Evolutionary conservation across 805 yeast species (phyloP).

Genomic region (Cyberlindnera meyerae): DNA sequence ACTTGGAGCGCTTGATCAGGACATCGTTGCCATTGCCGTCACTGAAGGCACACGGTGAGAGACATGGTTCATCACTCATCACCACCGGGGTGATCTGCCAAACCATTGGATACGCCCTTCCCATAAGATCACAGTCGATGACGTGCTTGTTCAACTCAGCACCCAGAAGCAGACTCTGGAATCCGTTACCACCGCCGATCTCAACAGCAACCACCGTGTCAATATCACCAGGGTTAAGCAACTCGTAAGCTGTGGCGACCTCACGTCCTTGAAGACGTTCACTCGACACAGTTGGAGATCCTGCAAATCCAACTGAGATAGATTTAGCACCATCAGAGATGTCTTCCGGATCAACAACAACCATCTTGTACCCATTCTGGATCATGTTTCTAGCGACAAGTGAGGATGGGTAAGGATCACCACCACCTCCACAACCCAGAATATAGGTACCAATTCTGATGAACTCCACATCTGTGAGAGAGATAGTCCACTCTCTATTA

Average conservation of each 20-base stretch:
- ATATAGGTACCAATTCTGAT: constrained; percentile 41
- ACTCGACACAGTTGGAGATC: constrained; percentile 43
- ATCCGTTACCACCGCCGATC: constrained; percentile 43
- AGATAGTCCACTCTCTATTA: constrained; percentile 33
- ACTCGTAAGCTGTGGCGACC: constrained; percentile 28
- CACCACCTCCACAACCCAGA: constrained; percentile 51
- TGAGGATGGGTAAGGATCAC: constrained; percentile 41
- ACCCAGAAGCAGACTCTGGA: constrained; percentile 28
- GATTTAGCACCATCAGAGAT: constrained; percentile 5
- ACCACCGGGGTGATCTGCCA: constrained; percentile 39
- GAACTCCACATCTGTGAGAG: constrained; percentile 34
- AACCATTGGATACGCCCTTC: constrained; percentile 42
- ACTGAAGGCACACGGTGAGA: constrained; percentile 29
- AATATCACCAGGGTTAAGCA: constrained; percentile 25
- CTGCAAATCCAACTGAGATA: constrained; percentile 35
- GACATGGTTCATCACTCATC: constrained; percentile 18
- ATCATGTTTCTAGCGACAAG: constrained; percentile 33
- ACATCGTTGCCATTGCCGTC: constrained; percentile 42
- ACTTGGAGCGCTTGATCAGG: constrained; percentile 29
- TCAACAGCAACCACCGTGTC: constrained; percentile 36
- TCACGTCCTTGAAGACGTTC: constrained; percentile 40
- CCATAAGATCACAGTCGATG: constrained; percentile 41
- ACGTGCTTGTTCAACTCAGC: constrained; percentile 28
- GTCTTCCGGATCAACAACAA: constrained; percentile 31
- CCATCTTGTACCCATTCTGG: constrained; percentile 31